Conservation (phyloP, 345 rosid genomes). For the Populus alba region DNA sequence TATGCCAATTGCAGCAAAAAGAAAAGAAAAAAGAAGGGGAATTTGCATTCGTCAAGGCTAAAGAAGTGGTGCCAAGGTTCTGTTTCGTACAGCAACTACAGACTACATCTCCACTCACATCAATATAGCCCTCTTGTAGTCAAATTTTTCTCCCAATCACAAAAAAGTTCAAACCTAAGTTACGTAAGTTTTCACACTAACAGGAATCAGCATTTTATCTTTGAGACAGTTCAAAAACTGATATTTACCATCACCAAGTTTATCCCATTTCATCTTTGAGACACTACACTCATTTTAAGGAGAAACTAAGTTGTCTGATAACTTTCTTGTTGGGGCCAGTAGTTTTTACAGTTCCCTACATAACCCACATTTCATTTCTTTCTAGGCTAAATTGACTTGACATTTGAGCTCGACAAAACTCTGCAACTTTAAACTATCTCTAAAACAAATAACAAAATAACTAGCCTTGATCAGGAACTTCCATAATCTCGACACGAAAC, state of each 20-base stretch:
- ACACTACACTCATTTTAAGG: background rate
- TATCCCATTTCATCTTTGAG: background rate
- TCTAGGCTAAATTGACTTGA: background rate
- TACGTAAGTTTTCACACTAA: background rate
- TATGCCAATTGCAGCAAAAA: constrained; percentile 6
- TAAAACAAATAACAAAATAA: background rate
- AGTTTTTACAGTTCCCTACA: background rate
- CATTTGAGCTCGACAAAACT: background rate
- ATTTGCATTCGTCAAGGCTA: background rate
- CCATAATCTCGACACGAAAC: too few species aligned
- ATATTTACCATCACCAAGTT: background rate
- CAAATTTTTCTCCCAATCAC: background rate
- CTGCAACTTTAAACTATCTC: background rate
- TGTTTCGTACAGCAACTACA: background rate
- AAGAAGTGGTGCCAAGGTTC: background rate
- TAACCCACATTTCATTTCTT: background rate
- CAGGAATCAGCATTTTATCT: background rate
- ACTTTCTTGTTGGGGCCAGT: background rate
- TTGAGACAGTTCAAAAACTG: background rate
- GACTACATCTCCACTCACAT: background rate
- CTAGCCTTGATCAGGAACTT: too few species aligned
- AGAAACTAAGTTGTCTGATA: background rate
- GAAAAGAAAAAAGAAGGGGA: background rate
- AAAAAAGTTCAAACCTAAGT: background rate
- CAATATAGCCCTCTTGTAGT: background rate